Conservation (phyloP, 441 rosid genomes). For the Omphalea diandra region DNA sequence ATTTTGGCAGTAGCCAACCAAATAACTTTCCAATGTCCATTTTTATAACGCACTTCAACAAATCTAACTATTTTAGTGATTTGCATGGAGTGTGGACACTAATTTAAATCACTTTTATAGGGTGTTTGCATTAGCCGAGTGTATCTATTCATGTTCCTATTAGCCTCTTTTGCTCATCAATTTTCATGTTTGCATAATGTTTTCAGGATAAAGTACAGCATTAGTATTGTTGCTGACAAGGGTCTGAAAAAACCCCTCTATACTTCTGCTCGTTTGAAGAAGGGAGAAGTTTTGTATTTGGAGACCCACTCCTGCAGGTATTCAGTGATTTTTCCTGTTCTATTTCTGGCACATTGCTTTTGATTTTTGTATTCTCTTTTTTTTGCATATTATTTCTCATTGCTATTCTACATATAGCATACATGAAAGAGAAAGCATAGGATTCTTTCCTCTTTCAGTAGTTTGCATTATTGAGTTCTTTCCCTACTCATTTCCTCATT, state of each 20-base stretch:
- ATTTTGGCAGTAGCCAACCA: background rate
- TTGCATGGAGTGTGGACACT: background rate
- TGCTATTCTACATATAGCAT: background rate
- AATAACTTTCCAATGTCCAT: background rate
- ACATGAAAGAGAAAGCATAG: background rate
- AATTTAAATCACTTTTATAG: background rate
- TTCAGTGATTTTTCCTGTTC: background rate
- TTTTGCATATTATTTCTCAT: background rate
- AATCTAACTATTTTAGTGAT: background rate
- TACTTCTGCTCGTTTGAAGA: slow-evolving; percentile 97
- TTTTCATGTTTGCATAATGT: slow-evolving; percentile 18
- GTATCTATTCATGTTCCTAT: background rate
- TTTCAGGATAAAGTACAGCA: slow-evolving; percentile 92
- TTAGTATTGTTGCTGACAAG: slow-evolving; percentile 94
- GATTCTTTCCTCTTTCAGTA: background rate
- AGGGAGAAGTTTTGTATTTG: slow-evolving; percentile 91
- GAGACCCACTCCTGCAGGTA: slow-evolving; percentile 99
- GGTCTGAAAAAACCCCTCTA: slow-evolving; percentile 92
- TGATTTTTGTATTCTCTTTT: background rate
- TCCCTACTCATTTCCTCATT: background rate
- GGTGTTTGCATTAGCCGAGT: background rate
- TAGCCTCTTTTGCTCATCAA: background rate
- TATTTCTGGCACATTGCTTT: background rate
- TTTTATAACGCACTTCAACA: background rate
- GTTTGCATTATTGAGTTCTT: background rate